Percentiles rank a stretch among this genome's conserved stretches.
These are phyloP conservation scores for Westerdykella sp. DNA, from an alignment of 2,329 filamentous ascomycete genomes.

Conservation along the genomic window DNA sequence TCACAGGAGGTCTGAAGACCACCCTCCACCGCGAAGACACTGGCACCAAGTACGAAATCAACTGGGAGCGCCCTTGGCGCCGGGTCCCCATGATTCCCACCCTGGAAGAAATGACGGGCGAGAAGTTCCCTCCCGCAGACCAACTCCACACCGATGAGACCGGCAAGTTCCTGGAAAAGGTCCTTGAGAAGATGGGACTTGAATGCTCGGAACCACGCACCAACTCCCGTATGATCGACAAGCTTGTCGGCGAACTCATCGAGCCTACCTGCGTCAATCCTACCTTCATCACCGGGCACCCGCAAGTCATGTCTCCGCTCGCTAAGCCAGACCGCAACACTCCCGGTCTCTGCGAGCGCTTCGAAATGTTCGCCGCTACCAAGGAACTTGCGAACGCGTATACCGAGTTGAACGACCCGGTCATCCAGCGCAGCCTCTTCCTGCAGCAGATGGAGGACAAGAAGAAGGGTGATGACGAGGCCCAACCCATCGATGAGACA, in stretches of 20 bases:
- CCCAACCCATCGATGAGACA: constrained; percentile 90
- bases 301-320: constrained; percentile 82
- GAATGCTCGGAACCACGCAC: constrained; percentile 87
- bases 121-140: constrained; percentile 87
- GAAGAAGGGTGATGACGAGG: constrained; percentile 94
- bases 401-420: constrained; percentile 95
- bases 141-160: constrained; percentile 86
- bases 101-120: constrained; percentile 80
- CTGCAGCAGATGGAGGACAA: constrained; percentile 94
- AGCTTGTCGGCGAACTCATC: constrained; percentile 86
- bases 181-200: constrained; percentile 85
- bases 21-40: constrained; percentile 72
- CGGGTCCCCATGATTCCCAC: constrained; percentile 93
- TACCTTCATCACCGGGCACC: constrained; percentile 83
- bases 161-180: constrained; percentile 66
- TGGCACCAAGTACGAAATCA: constrained; percentile 82
- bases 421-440: constrained; percentile 85
- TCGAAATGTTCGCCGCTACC: constrained; percentile 95
- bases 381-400: constrained; percentile 97
- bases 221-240: constrained; percentile 94
- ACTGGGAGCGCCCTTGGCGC: constrained; percentile 95
- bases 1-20: constrained; percentile 80
- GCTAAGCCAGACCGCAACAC: constrained; percentile 87
- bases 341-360: constrained; percentile 90
- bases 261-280: constrained; percentile 92